These are phyloP conservation scores for Cladophialophora psammophila DNA, from an alignment of 2,329 filamentous ascomycete species.

Conservation along the genomic window DNA sequence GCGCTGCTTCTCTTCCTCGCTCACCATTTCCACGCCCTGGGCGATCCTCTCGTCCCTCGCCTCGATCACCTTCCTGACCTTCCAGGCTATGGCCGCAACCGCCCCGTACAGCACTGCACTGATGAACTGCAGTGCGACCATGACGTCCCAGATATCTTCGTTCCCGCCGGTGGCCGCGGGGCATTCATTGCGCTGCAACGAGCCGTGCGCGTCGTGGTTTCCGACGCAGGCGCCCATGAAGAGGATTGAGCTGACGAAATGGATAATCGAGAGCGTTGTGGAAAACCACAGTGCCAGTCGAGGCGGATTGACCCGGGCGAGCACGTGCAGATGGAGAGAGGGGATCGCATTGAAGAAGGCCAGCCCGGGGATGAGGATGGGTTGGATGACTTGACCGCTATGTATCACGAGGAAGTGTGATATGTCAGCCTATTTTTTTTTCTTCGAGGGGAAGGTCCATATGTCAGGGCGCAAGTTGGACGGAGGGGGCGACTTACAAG, in stretches of 20 bases:
- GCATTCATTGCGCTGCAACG: constrained; percentile 36
- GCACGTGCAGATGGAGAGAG: constrained; percentile 37
- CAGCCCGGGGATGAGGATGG: constrained; percentile 37
- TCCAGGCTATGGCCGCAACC: constrained; percentile 38
- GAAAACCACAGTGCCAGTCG: constrained; percentile 38
- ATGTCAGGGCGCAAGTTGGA: background rate
- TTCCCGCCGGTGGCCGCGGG: constrained; percentile 30
- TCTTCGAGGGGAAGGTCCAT: background rate
- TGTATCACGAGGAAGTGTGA: background rate
- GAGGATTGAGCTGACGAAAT: constrained; percentile 34
- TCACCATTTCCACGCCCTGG: constrained; percentile 35
- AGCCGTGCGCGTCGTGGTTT: constrained; percentile 20
- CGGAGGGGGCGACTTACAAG: constrained; percentile 31
- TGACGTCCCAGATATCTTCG: constrained; percentile 34
- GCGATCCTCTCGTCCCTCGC: constrained; percentile 33
- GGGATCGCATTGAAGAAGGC: constrained; percentile 41
- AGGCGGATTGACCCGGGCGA: constrained; percentile 38
- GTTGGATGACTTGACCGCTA: constrained; percentile 38
- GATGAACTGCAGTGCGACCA: constrained; percentile 37
- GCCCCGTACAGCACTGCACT: constrained; percentile 34
- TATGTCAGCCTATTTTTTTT: background rate
- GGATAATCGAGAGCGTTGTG: constrained; percentile 26
- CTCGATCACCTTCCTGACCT: constrained; percentile 30
- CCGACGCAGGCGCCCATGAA: constrained; percentile 34
- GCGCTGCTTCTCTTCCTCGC: constrained; percentile 36